phyloP scores from a whole-genome alignment of 768 basidiomycete genomes.

The Tremella mesenterica region DNA sequence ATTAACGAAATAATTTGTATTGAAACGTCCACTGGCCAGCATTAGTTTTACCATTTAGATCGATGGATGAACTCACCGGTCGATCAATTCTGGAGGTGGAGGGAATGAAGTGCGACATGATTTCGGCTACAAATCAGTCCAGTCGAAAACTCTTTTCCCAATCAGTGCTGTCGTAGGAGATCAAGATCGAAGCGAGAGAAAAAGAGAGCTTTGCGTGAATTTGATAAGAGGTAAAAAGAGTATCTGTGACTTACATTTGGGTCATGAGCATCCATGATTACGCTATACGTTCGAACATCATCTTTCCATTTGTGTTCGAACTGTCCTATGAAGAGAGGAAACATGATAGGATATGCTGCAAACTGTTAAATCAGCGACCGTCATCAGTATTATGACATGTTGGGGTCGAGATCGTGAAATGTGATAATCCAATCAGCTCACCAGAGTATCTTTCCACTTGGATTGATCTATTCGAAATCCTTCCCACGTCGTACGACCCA shows the following conservation, averaged over 20 bases:
- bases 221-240: neutral
- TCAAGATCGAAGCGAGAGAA: neutral
- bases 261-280: slow-evolving; percentile 39
- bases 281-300: slow-evolving; percentile 17
- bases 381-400: neutral
- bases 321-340: slow-evolving; percentile 39
- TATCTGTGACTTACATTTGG: slow-evolving; percentile 10
- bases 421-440: slow-evolving; percentile 8
- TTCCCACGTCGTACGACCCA: slow-evolving; percentile 27
- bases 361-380: slow-evolving; percentile 12
- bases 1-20: slow-evolving; percentile 28
- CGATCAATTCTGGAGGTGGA: slow-evolving; percentile 15
- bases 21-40: slow-evolving; percentile 15
- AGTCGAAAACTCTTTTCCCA: neutral
- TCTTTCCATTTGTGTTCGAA: slow-evolving; percentile 23
- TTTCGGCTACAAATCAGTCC: slow-evolving; percentile 11
- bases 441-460: slow-evolving; percentile 30
- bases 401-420: neutral
- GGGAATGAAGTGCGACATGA: slow-evolving; percentile 28
- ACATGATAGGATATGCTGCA: slow-evolving; percentile 37
- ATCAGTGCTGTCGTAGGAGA: neutral
- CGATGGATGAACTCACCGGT: slow-evolving; percentile 11
- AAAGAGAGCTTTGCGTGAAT: neutral
- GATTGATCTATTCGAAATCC: slow-evolving; percentile 22
- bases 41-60: neutral